These are phyloP conservation scores for Cnidoscolus chayamansa DNA, from an alignment of 441 rosid species.

Conservation along the genomic window DNA sequence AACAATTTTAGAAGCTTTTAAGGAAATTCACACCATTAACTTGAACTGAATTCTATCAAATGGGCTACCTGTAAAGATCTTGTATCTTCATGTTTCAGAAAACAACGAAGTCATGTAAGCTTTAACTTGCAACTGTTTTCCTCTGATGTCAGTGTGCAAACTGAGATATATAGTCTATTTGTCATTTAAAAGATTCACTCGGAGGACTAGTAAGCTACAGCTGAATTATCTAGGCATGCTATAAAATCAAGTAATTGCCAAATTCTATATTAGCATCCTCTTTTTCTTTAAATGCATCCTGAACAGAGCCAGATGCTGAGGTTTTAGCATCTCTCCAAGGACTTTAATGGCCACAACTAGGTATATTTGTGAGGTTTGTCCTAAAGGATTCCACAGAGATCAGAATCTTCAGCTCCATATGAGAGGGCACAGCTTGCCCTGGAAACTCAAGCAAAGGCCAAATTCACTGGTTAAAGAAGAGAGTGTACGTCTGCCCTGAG, in stretches of 20 bases:
- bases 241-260: not conserved
- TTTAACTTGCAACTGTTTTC: too few species aligned
- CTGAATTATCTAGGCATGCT: too few species aligned
- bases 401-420: slow-evolving; percentile 70
- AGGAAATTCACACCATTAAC: not conserved
- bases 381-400: slow-evolving; percentile 59
- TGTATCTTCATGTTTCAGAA: too few species aligned
- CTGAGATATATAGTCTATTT: too few species aligned
- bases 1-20: too few species aligned
- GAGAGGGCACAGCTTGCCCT: slow-evolving; percentile 68
- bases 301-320: slow-evolving; percentile 60
- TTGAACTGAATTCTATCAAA: too few species aligned
- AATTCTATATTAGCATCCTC: not conserved
- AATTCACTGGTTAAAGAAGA: slow-evolving; percentile 44
- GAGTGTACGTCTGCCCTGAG: slow-evolving; percentile 60
- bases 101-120: too few species aligned
- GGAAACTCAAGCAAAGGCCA: slow-evolving; percentile 64
- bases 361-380: slow-evolving; percentile 42
- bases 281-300: not conserved
- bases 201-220: not conserved
- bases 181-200: too few species aligned
- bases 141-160: too few species aligned
- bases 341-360: slow-evolving; percentile 23
- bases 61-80: too few species aligned
- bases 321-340: slow-evolving; percentile 58